Evolutionary conservation across 192 early-diverging fungal genomes (phyloP).

Genomic region (Coemansia sp.): DNA sequence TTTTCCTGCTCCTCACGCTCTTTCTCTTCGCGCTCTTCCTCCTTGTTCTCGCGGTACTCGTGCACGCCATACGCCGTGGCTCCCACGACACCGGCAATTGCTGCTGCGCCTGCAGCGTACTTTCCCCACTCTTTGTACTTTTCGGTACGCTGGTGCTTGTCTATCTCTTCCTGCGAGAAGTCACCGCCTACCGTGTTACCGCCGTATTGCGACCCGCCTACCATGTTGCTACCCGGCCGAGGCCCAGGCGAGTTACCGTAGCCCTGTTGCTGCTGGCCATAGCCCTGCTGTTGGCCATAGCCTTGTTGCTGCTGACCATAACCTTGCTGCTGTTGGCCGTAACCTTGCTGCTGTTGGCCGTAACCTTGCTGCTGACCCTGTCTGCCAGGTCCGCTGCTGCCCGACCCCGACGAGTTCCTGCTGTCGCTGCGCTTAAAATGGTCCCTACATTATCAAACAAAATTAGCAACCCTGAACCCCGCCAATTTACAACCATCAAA

Average conservation of each 20-base stretch:
- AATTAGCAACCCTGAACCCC: constrained; percentile 2
- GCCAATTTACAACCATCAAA: not conserved
- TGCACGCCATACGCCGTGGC: constrained; percentile 41
- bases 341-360: constrained; percentile 26
- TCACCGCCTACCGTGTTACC: constrained; percentile 39
- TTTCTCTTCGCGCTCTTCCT: constrained; percentile 14
- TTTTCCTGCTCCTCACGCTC: constrained; percentile 23
- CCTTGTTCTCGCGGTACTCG: constrained; percentile 41
- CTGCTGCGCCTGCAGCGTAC: constrained; percentile 26
- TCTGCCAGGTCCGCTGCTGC: not conserved
- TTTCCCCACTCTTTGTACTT: constrained; percentile 37
- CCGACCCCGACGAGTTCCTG: constrained; percentile 9
- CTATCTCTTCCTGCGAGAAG: constrained; percentile 45
- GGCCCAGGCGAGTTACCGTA: constrained; percentile 20
- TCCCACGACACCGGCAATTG: constrained; percentile 24
- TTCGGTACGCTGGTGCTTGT: constrained; percentile 25
- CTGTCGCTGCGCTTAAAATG: constrained; percentile 11
- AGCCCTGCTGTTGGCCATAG: constrained; percentile 18
- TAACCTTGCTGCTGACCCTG: constrained; percentile 25
- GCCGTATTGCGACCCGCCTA: constrained; percentile 23
- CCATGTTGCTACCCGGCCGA: constrained; percentile 33
- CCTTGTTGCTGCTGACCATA: constrained; percentile 15
- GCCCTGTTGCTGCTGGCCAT: constrained; percentile 1
- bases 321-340: constrained; percentile 20
- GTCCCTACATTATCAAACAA: constrained; percentile 26